Percentiles rank a stretch among this genome's conserved stretches.
phyloP scores from a whole-genome alignment of 768 basidiomycete species.

The Leccinum disarticulatum region DNA sequence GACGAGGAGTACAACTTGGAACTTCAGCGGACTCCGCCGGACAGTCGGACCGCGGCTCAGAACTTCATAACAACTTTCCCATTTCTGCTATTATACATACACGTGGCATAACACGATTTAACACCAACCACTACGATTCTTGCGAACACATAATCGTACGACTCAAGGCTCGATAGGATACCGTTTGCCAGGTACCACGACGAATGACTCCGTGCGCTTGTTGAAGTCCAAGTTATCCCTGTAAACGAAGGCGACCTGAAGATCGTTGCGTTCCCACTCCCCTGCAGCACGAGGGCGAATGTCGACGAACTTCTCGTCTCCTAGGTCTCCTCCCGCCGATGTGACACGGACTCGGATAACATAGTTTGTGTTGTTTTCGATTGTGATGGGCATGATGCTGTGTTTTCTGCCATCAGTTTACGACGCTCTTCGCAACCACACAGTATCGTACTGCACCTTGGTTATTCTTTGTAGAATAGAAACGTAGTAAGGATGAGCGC shows the following conservation, averaged over 20 bases:
- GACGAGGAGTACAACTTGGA: no score
- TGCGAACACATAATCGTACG: background rate
- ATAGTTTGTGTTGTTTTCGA: fast-evolving
- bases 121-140: no score
- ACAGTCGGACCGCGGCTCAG: background rate
- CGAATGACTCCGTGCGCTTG: background rate
- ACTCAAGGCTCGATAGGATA: background rate
- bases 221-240: background rate
- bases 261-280: background rate
- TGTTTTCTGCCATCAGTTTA: background rate
- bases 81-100: background rate
- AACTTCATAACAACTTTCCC: background rate
- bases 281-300: fast-evolving
- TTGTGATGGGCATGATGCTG: background rate
- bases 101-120: background rate
- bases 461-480: background rate
- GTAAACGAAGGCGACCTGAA: background rate
- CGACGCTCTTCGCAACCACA: background rate
- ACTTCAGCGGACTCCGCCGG: no score
- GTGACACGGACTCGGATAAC: background rate
- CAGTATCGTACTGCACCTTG: background rate
- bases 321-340: background rate
- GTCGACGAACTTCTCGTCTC: background rate
- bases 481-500: background rate
- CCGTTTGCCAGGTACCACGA: background rate